phyloP scores from a whole-genome alignment of 345 rosid species.

The Moricandia arvensis region DNA sequence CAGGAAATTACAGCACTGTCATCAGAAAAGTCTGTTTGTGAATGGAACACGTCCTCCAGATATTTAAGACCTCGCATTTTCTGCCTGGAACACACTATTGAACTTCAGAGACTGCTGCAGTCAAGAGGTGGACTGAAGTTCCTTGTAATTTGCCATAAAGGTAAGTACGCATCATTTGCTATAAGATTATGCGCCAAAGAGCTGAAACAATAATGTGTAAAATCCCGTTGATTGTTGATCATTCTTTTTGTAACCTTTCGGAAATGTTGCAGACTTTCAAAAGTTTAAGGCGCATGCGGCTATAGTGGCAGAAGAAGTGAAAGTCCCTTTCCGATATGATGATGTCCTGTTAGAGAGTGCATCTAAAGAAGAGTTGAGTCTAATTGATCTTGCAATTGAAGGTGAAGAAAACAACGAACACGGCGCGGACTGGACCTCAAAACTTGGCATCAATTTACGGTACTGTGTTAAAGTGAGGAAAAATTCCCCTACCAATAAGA shows the following conservation, averaged over 20 bases:
- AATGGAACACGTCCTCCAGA: slow-evolving; percentile 58
- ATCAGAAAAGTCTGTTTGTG: slow-evolving; percentile 23
- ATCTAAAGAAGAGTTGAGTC: slow-evolving; percentile 63
- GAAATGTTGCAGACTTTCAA: slow-evolving; percentile 67
- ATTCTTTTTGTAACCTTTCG: slow-evolving; percentile 16
- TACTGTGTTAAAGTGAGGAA: slow-evolving; percentile 77
- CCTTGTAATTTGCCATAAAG: slow-evolving; percentile 93
- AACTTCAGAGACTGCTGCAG: slow-evolving; percentile 66
- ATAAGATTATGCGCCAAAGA: background rate
- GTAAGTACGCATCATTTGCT: slow-evolving; percentile 39
- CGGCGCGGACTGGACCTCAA: slow-evolving; percentile 85
- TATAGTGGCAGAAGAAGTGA: slow-evolving; percentile 70
- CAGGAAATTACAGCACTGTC: slow-evolving; percentile 34
- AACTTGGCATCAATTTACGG: slow-evolving; percentile 75
- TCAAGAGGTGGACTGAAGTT: slow-evolving; percentile 80
- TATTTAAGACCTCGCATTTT: slow-evolving; percentile 80
- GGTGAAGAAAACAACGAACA: slow-evolving; percentile 56
- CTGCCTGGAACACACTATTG: slow-evolving; percentile 90
- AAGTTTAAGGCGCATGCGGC: slow-evolving; percentile 88
- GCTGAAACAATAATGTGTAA: background rate
- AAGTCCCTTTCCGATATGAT: slow-evolving; percentile 53
- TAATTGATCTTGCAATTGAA: slow-evolving; percentile 84
- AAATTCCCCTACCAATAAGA: slow-evolving; percentile 60
- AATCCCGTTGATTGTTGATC: slow-evolving; percentile 2
- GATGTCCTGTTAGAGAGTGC: slow-evolving; percentile 68